phyloP scores from a whole-genome alignment of 768 basidiomycete species.

The Suillus ampliporus region DNA sequence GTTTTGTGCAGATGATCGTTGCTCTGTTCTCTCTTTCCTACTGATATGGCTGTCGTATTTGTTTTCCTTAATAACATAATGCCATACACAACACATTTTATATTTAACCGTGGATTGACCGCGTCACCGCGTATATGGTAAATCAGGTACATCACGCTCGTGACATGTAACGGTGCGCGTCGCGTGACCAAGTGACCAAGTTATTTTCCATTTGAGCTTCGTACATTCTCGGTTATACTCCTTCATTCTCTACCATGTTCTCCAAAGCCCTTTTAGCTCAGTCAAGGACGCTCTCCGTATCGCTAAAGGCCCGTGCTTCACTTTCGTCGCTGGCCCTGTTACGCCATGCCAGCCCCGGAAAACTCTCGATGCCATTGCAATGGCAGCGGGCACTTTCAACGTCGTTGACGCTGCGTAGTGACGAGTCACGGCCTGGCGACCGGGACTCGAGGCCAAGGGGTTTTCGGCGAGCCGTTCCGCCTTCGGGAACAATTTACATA shows the following conservation, averaged over 20 bases:
- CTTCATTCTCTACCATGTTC: conserved; percentile 23
- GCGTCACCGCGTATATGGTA: too few species aligned
- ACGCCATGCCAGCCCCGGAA: conserved; percentile 10
- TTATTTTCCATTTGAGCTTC: conserved; percentile 4
- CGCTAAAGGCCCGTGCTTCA: conserved; percentile 13
- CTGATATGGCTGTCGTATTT: conserved; percentile 7
- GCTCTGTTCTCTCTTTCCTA: conserved; percentile 2
- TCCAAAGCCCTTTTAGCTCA: conserved; percentile 26
- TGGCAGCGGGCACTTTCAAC: conserved; percentile 26
- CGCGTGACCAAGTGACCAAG: conserved; percentile 12
- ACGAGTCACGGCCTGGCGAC: not conserved
- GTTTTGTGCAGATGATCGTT: not conserved
- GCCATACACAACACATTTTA: not conserved
- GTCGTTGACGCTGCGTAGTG: conserved; percentile 16
- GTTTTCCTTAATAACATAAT: conserved; percentile 1
- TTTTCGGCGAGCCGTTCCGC: conserved; percentile 18
- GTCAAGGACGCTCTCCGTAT: conserved; percentile 18
- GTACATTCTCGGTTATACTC: not conserved
- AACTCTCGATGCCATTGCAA: conserved; percentile 6
- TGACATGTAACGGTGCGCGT: conserved; percentile 28
- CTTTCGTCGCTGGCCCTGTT: conserved; percentile 23
- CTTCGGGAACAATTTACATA: conserved; percentile 48
- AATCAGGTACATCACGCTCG: too few species aligned
- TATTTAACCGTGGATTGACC: not conserved
- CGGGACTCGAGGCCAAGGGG: conserved; percentile 4